Evolutionary conservation across 306 rosid species (phyloP).

Genomic region (Prunus fruticosa): DNA sequence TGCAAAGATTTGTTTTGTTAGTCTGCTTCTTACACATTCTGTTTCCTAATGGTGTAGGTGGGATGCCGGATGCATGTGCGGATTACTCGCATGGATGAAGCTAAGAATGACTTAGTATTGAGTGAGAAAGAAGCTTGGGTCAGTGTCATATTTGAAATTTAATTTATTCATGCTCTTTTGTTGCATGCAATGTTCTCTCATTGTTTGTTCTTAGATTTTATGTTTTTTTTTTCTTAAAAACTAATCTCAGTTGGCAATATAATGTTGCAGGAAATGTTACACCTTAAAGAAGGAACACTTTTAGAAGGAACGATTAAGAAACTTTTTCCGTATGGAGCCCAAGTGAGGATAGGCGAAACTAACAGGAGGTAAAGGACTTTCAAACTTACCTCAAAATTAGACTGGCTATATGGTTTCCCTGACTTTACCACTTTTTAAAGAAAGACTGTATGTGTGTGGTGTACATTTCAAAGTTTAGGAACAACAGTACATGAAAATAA

Average conservation of each 20-base stretch:
- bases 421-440: slow-evolving; percentile 2
- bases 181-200: neutral
- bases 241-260: slow-evolving; percentile 8
- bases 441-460: too few species aligned
- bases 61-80: slow-evolving; percentile 59
- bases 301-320: slow-evolving; percentile 78
- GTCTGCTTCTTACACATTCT: slow-evolving; percentile 19
- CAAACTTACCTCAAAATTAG: slow-evolving; percentile 11
- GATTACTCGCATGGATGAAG: slow-evolving; percentile 73
- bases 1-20: neutral
- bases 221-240: slow-evolving; percentile 12
- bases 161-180: slow-evolving; percentile 11
- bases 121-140: slow-evolving; percentile 95
- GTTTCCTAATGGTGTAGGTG: slow-evolving; percentile 56
- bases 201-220: neutral
- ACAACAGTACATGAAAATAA: neutral
- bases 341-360: slow-evolving; percentile 62
- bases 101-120: slow-evolving; percentile 69
- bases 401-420: neutral
- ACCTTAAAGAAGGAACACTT: slow-evolving; percentile 83
- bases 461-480: neutral
- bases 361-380: slow-evolving; percentile 60
- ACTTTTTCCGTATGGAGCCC: slow-evolving; percentile 84
- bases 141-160: slow-evolving; percentile 32
- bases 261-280: slow-evolving; percentile 52